Evolutionary conservation across 306 rosid species (phyloP).

Genomic region (Casuarina cunninghamiana): DNA sequence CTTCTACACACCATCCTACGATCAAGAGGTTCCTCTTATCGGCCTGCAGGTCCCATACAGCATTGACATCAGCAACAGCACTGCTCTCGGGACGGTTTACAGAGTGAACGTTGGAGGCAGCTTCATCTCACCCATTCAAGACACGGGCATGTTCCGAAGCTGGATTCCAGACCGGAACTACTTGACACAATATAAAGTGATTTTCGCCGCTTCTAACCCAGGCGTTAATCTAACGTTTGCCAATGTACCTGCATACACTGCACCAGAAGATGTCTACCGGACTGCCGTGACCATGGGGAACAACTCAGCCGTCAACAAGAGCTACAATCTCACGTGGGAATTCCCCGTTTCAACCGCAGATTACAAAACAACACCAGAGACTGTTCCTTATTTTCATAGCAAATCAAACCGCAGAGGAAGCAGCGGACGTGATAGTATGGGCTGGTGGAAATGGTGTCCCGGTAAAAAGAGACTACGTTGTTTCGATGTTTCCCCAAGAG

Average conservation of each 20-base stretch:
- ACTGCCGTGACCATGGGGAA: slow-evolving; percentile 27
- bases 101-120: not conserved
- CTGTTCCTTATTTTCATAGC: slow-evolving; percentile 14
- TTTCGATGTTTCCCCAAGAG: too few relatives aligned
- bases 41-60: not conserved
- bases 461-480: not conserved
- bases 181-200: not conserved
- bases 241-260: slow-evolving; percentile 27
- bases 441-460: not conserved
- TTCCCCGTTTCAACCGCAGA: slow-evolving; percentile 5
- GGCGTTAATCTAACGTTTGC: not conserved
- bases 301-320: slow-evolving; percentile 6
- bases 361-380: not conserved
- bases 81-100: not conserved
- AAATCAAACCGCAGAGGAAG: not conserved
- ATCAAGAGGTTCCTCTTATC: not conserved
- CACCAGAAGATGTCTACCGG: slow-evolving; percentile 33
- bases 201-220: not conserved
- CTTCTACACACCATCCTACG: not conserved
- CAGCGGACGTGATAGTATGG: not conserved
- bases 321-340: slow-evolving; percentile 32
- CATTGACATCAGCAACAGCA: not conserved
- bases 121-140: not conserved
- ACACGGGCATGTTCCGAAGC: not conserved
- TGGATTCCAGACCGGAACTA: rapidly evolving